A percentile compares a stretch with the other conserved stretches of the same genome.
Conservation (phyloP, 495 filamentous ascomycete genomes). For the Xylaria flabelliformis region DNA sequence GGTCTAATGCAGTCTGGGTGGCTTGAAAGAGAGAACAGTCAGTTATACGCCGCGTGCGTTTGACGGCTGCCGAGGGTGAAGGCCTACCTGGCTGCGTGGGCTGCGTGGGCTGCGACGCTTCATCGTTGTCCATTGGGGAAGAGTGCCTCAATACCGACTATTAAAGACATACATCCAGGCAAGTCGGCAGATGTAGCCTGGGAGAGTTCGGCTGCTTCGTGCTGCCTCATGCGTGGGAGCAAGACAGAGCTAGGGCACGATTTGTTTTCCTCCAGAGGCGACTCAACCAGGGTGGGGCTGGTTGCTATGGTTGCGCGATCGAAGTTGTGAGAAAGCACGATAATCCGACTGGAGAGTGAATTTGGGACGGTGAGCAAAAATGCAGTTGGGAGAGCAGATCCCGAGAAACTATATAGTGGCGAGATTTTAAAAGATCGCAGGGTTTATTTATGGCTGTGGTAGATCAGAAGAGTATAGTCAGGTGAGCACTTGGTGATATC, state of each 20-base stretch:
- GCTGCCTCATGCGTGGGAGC: constrained; percentile 17
- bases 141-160: constrained; percentile 23
- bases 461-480: constrained; percentile 13
- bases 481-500: constrained; percentile 4
- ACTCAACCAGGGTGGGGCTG: constrained; percentile 4
- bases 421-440: background rate
- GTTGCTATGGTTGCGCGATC: constrained; percentile 21
- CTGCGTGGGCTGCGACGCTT: constrained; percentile 43
- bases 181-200: constrained; percentile 19
- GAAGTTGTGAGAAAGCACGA: background rate
- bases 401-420: constrained; percentile 1
- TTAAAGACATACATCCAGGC: constrained; percentile 24
- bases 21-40: constrained; percentile 49
- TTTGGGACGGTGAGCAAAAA: background rate
- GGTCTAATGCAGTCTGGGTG: constrained; percentile 83
- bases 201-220: background rate
- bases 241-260: background rate
- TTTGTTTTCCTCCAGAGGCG: background rate
- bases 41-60: constrained; percentile 23
- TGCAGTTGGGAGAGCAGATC: background rate
- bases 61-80: background rate
- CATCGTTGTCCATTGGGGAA: constrained; percentile 39
- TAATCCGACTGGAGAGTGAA: background rate
- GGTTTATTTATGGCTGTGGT: constrained; percentile 6
- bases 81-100: constrained; percentile 43